Evolutionary conservation across 2,329 filamentous ascomycete species (phyloP), one percentile per base, ranked within the genome.

Genomic region (Scytalidium sp.): DNA sequence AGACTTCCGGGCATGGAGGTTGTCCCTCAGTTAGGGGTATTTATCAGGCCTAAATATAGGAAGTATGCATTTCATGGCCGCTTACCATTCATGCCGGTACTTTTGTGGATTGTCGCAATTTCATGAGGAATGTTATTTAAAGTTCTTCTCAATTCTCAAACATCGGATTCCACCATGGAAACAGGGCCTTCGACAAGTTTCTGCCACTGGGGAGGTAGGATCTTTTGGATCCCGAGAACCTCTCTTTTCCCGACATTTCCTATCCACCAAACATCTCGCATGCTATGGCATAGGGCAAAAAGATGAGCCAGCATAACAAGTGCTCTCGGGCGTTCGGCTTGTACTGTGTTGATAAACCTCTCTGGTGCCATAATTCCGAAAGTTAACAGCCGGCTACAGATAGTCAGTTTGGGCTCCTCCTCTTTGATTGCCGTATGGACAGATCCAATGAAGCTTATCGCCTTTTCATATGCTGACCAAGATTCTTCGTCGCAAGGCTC

Each of bases 211-310:
- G 45, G 47, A 7, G 52, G 45, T 19, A 56, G 21, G 22, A 46
- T 39, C 9, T 42, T 49, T 17, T 47, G 43, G 19, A 56, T 49
- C 11, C 52, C 54, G 7, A 50, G 23, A 2, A 55, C 43, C 21
- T 56, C 50, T 10, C 50, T 43, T 23, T 52, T 36, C 11, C 47
- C 61, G 48, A 64, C 64, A 20, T 54, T 32, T 22, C 61, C 57
- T 27, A 66, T 59, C 64, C 64, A 66, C 64, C 64, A 67, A 9
- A 66, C 56, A 9, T 63, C 60, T 32, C 58, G 56, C 22, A 65
- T 29, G 17, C 60, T 45, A 43, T 62, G 54, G 6, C 64, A 59
- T 13, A 67, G 47, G 1, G 64, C 62, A 45, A 67, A 55, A 58
- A 60, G 67, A 45, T 66, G 62, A 2, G 64, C 60, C 27, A 58